Evolutionary conservation across 129 eudicot species (phyloP), one percentile per base, ranked within the genome.

Genomic region (Pseudognaphalium luteoalbum): DNA sequence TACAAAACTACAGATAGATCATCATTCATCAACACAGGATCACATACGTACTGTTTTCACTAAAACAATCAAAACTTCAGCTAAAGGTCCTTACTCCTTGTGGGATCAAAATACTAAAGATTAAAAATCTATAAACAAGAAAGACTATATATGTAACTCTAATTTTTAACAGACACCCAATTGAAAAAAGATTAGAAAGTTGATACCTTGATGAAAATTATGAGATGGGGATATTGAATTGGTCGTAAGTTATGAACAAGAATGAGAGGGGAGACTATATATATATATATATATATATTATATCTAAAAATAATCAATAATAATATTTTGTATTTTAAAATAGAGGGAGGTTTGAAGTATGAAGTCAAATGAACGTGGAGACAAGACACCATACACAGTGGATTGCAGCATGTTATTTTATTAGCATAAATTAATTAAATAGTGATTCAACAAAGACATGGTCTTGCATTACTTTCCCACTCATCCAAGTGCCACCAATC

Each of bases 301-400:
- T 25, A 25, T 25, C 28, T 25, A 25, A 25, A 25, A 25, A 25
- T 25, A 25, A n/a, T n/a, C n/a, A n/a, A 25, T 25, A 25, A 25
- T 25, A 25, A 0, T 25, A 25, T 1, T 42, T 42, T 19, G 3
- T 57, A 61, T 28, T 21, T 60, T 19, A 58, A 59, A 12, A 54
- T n/a, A 71, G 11, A 63, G 30, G 41, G 58, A 29, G 70, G 51
- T 50, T 72, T 80, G n/a, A 44, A 68, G 70, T 6, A 50, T 4
- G 64, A 73, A 58, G 83, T 80, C 80, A 80, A 80, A 80, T 68
- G 84, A 74, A 80, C 76, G 84, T 80, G 84, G 66, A 68, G 75
- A 67, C 80, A 80, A 67, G 74, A 34, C 16, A 63, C 33, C 78
- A 65, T 54, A 72, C 22, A 51, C 52, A 54, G 15, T 78, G 78